Evolutionary conservation across 2,329 filamentous ascomycete genomes (phyloP), one percentile per base, ranked within the genome.

Genomic region (Fusarium citri): DNA sequence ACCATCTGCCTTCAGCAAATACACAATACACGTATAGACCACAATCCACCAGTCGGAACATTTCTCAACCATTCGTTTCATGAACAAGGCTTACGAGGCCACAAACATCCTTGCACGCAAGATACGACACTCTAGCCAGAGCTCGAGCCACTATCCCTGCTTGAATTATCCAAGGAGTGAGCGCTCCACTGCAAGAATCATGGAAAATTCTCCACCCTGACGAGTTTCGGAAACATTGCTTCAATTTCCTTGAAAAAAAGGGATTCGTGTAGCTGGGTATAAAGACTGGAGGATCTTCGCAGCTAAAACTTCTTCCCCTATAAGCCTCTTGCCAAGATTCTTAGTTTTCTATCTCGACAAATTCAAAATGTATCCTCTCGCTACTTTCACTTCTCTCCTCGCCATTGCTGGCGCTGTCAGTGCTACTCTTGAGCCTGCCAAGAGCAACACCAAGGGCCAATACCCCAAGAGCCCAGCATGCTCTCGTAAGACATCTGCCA

Each of bases 361-460:
- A 18, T 47, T 22, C 61, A 68, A 57, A 4, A 74, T 74, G 72
- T 59, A 71, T 57, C 58, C 59, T 45, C 55, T 74, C n/a, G 26
- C 72, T 6, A 72, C 64, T 30, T 25, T 74, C 8, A 56, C 72
- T 20, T 72, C 72, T 25, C 25, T 74, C 10, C 60, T 74, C 18
- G 72, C 66, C 22, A 20, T 69, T 22, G 69, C 54, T 41, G 71
- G 71, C 50, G 64, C 59, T 5, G 71, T 67, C 48, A 66, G 50
- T 47, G 72, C 72, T 48, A 75, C 72, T 15, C 69, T 74, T 40
- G 64, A 74, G 11, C 72, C 72, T 20, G 72, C 72, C 6, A 55
- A 54, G 10, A 74, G 66, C 49, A 74, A 75, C 55, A 74, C 64
- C 55, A 54, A 74, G 58, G 71, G 72, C 28, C 72, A 72, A 74